Evolutionary conservation across 1,284 basidiomycete genomes (phyloP).

Genomic region (Ceratobasidium sp.): DNA sequence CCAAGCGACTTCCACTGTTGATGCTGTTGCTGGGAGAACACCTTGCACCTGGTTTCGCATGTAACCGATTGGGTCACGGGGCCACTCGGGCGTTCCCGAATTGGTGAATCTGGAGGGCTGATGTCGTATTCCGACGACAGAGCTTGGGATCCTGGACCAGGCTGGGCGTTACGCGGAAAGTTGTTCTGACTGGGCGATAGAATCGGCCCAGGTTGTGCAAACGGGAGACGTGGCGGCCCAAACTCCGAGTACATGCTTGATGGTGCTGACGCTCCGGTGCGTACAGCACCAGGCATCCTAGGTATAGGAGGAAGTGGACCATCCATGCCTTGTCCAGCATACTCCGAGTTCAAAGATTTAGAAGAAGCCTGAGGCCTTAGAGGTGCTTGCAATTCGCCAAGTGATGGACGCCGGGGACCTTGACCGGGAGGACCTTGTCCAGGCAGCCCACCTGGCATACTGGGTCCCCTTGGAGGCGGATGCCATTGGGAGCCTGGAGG

Average conservation of each 20-base stretch:
- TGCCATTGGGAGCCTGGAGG: conserved; percentile 29
- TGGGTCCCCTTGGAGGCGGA: conserved; percentile 60
- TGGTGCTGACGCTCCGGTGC: conserved; percentile 10
- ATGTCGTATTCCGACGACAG: conserved; percentile 59
- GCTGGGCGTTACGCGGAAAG: conserved; percentile 19
- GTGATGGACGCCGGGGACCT: conserved; percentile 28
- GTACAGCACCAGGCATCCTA: conserved; percentile 19
- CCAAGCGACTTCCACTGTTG: conserved; percentile 98
- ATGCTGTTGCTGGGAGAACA: conserved; percentile 95
- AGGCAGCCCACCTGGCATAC: conserved; percentile 48
- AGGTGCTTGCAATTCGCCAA: conserved; percentile 32
- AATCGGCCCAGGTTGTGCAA: conserved; percentile 30
- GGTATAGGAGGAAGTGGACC: conserved; percentile 28
- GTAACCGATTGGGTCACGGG: conserved; percentile 79
- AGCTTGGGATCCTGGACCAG: conserved; percentile 18
- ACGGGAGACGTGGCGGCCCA: conserved; percentile 36
- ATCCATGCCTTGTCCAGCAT: background rate
- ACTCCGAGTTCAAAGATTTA: conserved; percentile 35
- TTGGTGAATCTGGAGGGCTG: conserved; percentile 81
- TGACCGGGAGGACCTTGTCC: conserved; percentile 39
- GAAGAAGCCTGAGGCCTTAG: conserved; percentile 46
- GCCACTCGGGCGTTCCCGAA: conserved; percentile 67
- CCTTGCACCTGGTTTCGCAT: conserved; percentile 98
- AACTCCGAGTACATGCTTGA: conserved; percentile 39
- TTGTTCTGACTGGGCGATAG: conserved; percentile 40